Evolutionary conservation across 2,329 filamentous ascomycete species (phyloP), one percentile per base, ranked within the genome.

Genomic region (Akanthomyces muscarius): DNA sequence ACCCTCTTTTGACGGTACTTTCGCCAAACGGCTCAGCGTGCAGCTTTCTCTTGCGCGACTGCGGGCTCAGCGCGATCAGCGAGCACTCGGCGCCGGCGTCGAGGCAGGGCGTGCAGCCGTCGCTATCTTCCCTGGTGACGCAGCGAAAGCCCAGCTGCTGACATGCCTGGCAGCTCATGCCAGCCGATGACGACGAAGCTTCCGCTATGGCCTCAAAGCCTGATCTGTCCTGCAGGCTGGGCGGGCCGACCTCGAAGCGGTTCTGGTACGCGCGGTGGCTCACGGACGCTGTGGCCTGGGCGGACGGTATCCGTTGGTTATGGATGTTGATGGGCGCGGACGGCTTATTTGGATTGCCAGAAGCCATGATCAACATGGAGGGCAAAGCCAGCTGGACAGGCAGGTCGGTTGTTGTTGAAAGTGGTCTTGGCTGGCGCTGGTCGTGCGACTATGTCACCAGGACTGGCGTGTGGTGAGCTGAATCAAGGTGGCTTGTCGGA

Each of bases 1-100:
- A 91, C 89, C 88, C 89, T 82, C 88, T 84, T 77, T 90, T 90
- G 71, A 83, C 83, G 68, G 79, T 77, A 66, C 79, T 82, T 66
- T 88, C 85, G 67, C 86, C 84, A 71, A 81, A 78, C 65, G 81
- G 78, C 69, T 87, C 84, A 70, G 85, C 83, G 75, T 88, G 86
- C 66, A 91, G 78, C 79, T 93, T 94, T 73, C 91, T 84, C 80
- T 95, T 95, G 69, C 91, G 85, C 63, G 89, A 87, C 71, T 88
- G 86, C 28, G 90, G 90, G 74, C 89, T 91, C 18, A 62, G 42
- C 3, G 54, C 28, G 18, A 53, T 28, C 44, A 64, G 28, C 1
- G 63, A 64, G 48, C 63, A 64, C 30, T 62, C 63, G 13, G 38
- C 48, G 48, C 63, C 59, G 5, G 52, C 59, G 3, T 55, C 58